Evolutionary conservation across 148 eudicot genomes (phyloP), one percentile per base, ranked within the genome.

Genomic region (Rhododendron williamsianum): DNA sequence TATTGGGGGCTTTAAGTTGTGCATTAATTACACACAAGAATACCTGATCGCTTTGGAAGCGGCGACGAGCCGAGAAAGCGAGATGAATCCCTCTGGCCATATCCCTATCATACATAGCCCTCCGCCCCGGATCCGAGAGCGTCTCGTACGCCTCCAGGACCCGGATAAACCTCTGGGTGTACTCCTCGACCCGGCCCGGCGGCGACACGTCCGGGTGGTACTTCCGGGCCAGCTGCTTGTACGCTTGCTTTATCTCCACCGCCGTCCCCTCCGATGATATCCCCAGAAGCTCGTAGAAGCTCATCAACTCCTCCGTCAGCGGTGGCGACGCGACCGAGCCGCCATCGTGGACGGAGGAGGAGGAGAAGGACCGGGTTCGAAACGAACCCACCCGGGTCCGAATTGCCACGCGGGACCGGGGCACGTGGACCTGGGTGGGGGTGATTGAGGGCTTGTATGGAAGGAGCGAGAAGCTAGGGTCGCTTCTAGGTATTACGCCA

Each of bases 201-300:
- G 99, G 99, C 4, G 95, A 94, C 18, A 96, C 97, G 67, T 96
- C 98, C 43, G 99, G 99, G 91, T 96, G 99, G 88, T 94, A 94
- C 76, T 91, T 91, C 8, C 94, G 82, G 2, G 98, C 99, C 38
- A 94, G 85, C 23, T 91, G 93, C 87, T 93, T 94, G 88, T 96
- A 96, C 80, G 99, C 99, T 16, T 91, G 93, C 60, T 96, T 96
- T 51, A 96, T 94, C 58, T 96, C 98, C 23, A 86, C 52, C 76
- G 89, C 30, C 9, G 88, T 77, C 1, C 86, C 95, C 11, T 90
- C 89, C 81, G 89, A 81, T 0, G 92, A 85, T 10, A 96, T 89
- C 25, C 92, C 94, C 46, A 94, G 87, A 36, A 94, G 92, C 48
- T 93, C 94, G 82, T 92, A 94, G 82, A 93, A 91, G 35, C 91